Percentiles rank a stretch among this genome's conserved stretches.
These are phyloP conservation scores for Herpetospermum pedunculosum DNA, from an alignment of 306 rosid species.

Conservation along the genomic window DNA sequence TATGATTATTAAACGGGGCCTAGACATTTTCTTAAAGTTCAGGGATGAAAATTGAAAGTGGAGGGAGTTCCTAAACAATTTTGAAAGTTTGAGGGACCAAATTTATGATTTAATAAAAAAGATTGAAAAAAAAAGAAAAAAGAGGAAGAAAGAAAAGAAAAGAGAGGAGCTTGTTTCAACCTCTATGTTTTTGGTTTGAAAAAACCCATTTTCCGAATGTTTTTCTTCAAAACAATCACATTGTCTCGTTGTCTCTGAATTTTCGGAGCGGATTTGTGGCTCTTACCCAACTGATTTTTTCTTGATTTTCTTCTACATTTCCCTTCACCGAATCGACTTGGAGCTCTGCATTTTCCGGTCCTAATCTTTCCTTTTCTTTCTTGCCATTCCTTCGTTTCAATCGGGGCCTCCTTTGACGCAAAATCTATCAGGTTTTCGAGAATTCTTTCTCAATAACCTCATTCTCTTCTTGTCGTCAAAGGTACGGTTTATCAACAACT, in stretches of 20 bases:
- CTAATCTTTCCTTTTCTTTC: not conserved
- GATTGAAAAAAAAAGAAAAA: not conserved
- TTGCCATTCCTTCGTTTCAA: not conserved
- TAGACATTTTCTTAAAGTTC: too few species aligned
- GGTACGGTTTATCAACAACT: not conserved
- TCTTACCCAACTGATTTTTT: not conserved
- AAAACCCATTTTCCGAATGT: not conserved
- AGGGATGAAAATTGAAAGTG: too few species aligned
- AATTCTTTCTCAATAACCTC: not conserved
- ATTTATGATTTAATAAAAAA: too few species aligned
- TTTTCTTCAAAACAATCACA: not conserved
- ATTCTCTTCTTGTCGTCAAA: not conserved
- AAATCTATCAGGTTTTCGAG: not conserved
- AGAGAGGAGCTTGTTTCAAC: not conserved
- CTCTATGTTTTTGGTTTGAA: not conserved
- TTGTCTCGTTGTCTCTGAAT: constrained; percentile 13
- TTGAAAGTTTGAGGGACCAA: too few species aligned
- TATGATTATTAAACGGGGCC: too few species aligned
- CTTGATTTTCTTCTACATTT: not conserved
- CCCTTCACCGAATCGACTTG: not conserved
- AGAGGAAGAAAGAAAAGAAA: not conserved
- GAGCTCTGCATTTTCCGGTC: not conserved
- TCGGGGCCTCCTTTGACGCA: constrained; percentile 2
- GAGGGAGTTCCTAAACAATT: too few species aligned
- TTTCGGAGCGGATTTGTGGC: constrained; percentile 26